These are phyloP conservation scores for Backusella tarrabulga DNA, from an alignment of 192 early-diverging fungal genomes.

Conservation along the genomic window DNA sequence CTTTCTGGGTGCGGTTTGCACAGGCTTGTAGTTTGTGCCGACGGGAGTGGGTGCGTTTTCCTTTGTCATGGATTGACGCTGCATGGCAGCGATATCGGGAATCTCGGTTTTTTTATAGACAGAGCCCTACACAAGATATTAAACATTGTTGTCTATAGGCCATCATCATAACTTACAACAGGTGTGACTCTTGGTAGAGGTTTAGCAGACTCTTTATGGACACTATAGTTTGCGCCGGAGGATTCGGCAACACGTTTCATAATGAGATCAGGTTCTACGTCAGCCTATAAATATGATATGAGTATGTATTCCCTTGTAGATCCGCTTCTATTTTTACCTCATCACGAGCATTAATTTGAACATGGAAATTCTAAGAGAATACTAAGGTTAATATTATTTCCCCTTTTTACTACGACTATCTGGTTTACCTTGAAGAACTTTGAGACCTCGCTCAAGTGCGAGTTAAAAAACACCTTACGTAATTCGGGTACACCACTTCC, in stretches of 20 bases:
- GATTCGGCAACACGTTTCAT: conserved; percentile 82
- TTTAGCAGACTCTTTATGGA: conserved; percentile 56
- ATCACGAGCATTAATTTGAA: conserved; percentile 84
- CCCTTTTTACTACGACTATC: background rate
- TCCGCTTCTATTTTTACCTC: conserved; percentile 35
- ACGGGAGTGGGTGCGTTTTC: conserved; percentile 38
- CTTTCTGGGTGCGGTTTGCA: conserved; percentile 38
- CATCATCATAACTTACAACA: conserved; percentile 34
- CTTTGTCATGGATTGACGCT: conserved; percentile 46
- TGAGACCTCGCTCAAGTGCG: conserved; percentile 81
- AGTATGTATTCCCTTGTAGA: background rate
- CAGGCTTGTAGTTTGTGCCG: conserved; percentile 34
- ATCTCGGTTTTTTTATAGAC: conserved; percentile 60
- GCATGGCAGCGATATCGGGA: conserved; percentile 55
- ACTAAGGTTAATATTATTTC: background rate
- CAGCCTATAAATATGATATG: conserved; percentile 40
- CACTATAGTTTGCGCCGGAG: conserved; percentile 89
- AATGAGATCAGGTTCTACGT: conserved; percentile 80
- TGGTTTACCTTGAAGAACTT: conserved; percentile 68
- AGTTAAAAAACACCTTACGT: conserved; percentile 85
- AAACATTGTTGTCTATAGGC: no score
- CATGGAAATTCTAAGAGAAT: conserved; percentile 66
- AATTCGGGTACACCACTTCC: conserved; percentile 91
- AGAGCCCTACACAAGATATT: conserved; percentile 35
- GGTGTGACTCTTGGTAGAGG: conserved; percentile 38